Base-by-base conservation (phyloP, 2,329 filamentous ascomycete genomes). In the Didymosphaeria variabile region DNA sequence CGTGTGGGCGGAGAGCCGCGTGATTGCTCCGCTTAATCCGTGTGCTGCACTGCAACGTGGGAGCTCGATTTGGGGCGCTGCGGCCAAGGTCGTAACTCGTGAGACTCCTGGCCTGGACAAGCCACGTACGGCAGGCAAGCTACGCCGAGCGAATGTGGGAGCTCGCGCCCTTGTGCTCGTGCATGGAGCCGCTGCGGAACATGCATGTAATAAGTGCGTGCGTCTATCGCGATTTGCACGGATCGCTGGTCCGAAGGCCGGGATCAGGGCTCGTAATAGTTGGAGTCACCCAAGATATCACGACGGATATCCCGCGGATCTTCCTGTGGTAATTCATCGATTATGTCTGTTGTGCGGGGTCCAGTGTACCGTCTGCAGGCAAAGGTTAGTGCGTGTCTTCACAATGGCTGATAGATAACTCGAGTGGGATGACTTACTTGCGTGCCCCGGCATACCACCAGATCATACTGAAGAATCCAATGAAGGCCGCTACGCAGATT, bases 291-390 rank as follows among this genome's bases (percentile, higher is more conserved):
- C 26, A 78, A 62, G 26, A 78, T 71, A 21, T 75, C 76, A 40
- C 79, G 77, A 17, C 76, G 76, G 26, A 78, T 71, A 21, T 75
- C 76, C 38, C 79, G 77, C n/a, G 77, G 76, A 42, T 80, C 79
- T 50, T 81, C 79, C 0, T 76, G 74, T 21, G 80, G 77, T 59
- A 82, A 70, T 59, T 77, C 69, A 40, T 79, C 74, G 60, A 83
- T 78, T 9, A 83, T 80, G 53, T 87, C 85, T 57, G 82, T 85
- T 5, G 86, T 88, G 38, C 84, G 82, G 21, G 87, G 87, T 0
- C 87, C 87, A 5, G 80, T 87, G 68, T 89, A 89, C 66, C 82
- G 85, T 60, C 84, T 86, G 56, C 57, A 50, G 19, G 40, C 29
- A 34, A n/a, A 29, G 23, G 50, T 69, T 61, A 66, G 65, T 55